Base-by-base conservation (phyloP, 2,329 filamentous ascomycete genomes). In the Colletotrichum lindemuthianum region DNA sequence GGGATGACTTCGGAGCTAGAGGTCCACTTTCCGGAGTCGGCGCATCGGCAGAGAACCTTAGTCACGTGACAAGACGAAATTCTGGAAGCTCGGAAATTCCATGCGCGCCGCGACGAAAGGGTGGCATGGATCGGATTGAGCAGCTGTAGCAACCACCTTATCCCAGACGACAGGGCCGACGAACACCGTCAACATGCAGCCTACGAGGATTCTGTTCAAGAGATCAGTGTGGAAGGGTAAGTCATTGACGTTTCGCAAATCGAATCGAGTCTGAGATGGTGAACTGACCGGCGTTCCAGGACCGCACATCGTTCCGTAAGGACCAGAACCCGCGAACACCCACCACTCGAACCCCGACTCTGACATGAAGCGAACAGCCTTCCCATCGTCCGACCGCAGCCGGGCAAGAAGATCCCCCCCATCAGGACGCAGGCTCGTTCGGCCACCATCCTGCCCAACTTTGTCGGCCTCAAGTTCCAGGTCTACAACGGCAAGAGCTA, bases 401-500 rank as follows among this genome's bases (percentile, higher is more conserved):
- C 84, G 6, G 90, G 89, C 72, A 83, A 92, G 71, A 85, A 84
- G 68, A 82, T 86, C 4, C 87, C 86, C 43, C 90, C 92, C 11
- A 94, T 97, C 76, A 89, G 88, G 73, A 97, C 94, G 13, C 92
- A 95, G 77, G 93, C 93, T 41, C 92, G 94, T 69, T 87, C 90
- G 60, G 94, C 94, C 37, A 97, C 93, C 6, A 96, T 97, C 72
- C 85, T 97, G 60, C 94, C 94, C 68, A 96, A 92, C 78, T 97
- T 97, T 75, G 92, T 97, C 58, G 93, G 93, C 12, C 82, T 97
- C 72, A 90, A 88, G 76, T 97, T 97, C 78, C 90, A 94, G 78
- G 87, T 97, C 65, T 91, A 97, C 81, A 97, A 97, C 76, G 94
- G 94, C 73, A 97, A 96, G 82, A 86, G 86, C 37, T 97, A 97